Conservation (phyloP, 2,329 filamentous ascomycete genomes). For the Phaeophleospora eucalypticola region DNA sequence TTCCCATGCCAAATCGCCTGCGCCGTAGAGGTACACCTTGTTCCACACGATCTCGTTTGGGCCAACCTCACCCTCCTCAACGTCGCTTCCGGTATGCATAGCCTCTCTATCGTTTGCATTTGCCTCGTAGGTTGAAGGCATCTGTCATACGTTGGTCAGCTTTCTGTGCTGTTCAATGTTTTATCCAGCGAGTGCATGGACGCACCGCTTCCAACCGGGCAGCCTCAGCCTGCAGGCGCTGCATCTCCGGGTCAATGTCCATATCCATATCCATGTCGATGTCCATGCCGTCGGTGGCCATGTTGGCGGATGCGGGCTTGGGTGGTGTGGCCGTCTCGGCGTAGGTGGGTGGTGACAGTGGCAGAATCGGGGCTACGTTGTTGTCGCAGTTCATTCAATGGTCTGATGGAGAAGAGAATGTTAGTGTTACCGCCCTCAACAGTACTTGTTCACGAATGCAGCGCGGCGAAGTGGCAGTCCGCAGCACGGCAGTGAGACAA, state of each 20-base stretch:
- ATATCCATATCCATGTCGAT: conserved; percentile 29
- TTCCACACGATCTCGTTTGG: conserved; percentile 41
- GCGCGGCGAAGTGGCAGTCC: too few species aligned
- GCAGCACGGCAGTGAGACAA: too few species aligned
- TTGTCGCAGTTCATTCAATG: too few species aligned
- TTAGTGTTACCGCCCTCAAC: too few species aligned
- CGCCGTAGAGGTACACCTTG: conserved; percentile 79
- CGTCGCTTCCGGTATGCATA: conserved; percentile 19
- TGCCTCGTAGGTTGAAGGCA: not conserved
- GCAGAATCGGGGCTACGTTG: too few species aligned
- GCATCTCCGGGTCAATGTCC: conserved; percentile 33
- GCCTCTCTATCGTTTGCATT: not conserved
- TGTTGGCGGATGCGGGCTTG: too few species aligned
- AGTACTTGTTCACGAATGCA: too few species aligned
- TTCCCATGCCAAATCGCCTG: conserved; percentile 75
- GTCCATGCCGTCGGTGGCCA: conserved; percentile 15
- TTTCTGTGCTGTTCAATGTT: not conserved
- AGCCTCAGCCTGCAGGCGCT: conserved; percentile 30
- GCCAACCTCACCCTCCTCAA: conserved; percentile 33
- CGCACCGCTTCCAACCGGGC: conserved; percentile 26
- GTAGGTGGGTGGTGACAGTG: too few species aligned
- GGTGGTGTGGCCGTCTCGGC: too few species aligned
- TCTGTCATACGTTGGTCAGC: not conserved
- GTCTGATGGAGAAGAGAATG: too few species aligned
- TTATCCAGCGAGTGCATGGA: not conserved